Conservation (phyloP, 1,139 yeast species). For the Hemisphaericaspora xylanilytica region DNA sequence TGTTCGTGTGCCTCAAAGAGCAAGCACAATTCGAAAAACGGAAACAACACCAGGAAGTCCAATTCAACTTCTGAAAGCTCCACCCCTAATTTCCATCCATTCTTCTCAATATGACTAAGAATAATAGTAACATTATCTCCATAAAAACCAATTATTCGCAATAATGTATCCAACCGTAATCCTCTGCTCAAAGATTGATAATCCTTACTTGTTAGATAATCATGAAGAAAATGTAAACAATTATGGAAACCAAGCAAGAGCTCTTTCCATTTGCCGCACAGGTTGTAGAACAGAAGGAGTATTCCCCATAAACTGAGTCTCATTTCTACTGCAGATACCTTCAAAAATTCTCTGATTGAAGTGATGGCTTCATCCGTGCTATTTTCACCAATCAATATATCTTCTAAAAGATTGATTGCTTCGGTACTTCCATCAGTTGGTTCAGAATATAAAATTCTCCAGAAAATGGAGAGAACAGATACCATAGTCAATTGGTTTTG, state of each 20-base stretch:
- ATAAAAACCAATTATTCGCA: slow-evolving; percentile 32
- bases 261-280: slow-evolving; percentile 34
- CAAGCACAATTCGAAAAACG: slow-evolving; percentile 41
- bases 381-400: slow-evolving; percentile 36
- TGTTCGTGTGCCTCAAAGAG: slow-evolving; percentile 50
- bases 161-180: slow-evolving; percentile 21
- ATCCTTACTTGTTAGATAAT: slow-evolving; percentile 15
- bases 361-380: slow-evolving; percentile 22
- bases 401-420: slow-evolving; percentile 54
- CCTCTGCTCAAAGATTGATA: slow-evolving; percentile 12
- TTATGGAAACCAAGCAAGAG: slow-evolving; percentile 57
- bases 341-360: slow-evolving; percentile 60
- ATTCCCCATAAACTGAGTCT: slow-evolving; percentile 75
- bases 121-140: slow-evolving; percentile 28
- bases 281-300: slow-evolving; percentile 59
- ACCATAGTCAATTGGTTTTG: slow-evolving; percentile 64
- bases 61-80: slow-evolving; percentile 3
- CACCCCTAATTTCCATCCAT: slow-evolving; percentile 23
- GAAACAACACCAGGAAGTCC: slow-evolving; percentile 5
- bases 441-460: slow-evolving; percentile 50
- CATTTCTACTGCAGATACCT: slow-evolving; percentile 62
- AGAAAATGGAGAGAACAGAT: slow-evolving; percentile 64
- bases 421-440: slow-evolving; percentile 38
- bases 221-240: slow-evolving; percentile 34
- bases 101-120: slow-evolving; percentile 19